Conservation (phyloP, 305 asterid species). For the Ajuga reptans region DNA sequence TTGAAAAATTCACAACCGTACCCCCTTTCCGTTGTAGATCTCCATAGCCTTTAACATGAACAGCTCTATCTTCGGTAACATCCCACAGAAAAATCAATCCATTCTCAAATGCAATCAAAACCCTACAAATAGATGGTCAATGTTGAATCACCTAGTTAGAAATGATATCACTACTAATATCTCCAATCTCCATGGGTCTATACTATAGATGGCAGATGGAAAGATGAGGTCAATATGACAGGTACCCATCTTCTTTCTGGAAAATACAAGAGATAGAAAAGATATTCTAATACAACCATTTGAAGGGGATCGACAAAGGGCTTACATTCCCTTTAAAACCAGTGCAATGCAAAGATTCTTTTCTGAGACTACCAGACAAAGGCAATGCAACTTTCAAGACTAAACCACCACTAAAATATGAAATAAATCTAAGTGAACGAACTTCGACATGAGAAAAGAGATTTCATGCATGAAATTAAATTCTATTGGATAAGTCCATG, state of each 20-base stretch:
- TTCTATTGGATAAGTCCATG: not conserved
- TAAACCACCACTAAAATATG: not conserved
- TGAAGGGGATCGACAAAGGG: not conserved
- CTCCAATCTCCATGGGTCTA: not conserved
- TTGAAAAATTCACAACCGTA: slow-evolving; percentile 38
- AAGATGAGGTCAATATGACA: not conserved
- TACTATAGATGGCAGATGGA: not conserved
- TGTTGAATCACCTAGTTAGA: not conserved
- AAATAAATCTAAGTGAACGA: not conserved
- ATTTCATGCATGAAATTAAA: not conserved
- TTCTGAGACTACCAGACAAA: not conserved
- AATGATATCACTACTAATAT: not conserved
- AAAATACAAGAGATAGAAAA: not conserved
- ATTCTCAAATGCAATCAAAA: slow-evolving; percentile 77
- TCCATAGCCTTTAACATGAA: slow-evolving; percentile 56
- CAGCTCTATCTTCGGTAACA: slow-evolving; percentile 68
- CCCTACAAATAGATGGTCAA: slow-evolving; percentile 43
- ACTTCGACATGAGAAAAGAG: not conserved
- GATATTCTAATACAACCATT: not conserved
- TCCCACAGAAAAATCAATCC: slow-evolving; percentile 94
- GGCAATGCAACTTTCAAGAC: not conserved
- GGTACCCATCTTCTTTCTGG: not conserved
- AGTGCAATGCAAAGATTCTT: not conserved
- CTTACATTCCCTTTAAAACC: not conserved
- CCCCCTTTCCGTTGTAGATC: slow-evolving; percentile 60